Evolutionary conservation across 345 rosid species (phyloP).

Genomic region (Eucalyptus globulus): DNA sequence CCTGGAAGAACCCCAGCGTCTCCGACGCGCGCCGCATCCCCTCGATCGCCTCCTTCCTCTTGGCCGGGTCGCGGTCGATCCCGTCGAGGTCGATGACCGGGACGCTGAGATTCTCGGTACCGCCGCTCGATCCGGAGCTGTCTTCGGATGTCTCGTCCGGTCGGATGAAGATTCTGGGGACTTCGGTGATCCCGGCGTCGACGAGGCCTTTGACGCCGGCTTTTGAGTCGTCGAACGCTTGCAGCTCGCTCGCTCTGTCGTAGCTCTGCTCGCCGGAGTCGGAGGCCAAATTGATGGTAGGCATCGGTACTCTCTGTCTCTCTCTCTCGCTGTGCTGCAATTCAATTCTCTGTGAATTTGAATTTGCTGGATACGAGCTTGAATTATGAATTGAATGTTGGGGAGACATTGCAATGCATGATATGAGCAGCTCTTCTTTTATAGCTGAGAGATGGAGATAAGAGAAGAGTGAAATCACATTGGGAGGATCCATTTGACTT

Average conservation of each 20-base stretch:
- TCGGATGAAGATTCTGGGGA: background rate
- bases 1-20: slow-evolving; percentile 36
- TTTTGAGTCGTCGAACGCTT: background rate
- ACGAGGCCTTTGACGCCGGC: background rate
- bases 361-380: background rate
- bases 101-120: background rate
- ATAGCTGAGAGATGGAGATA: background rate
- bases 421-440: background rate
- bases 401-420: background rate
- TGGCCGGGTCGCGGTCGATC: background rate
- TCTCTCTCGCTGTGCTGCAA: background rate
- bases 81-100: slow-evolving; percentile 22
- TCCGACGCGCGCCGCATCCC: slow-evolving; percentile 10
- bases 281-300: background rate
- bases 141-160: background rate
- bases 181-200: background rate
- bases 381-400: background rate
- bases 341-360: background rate
- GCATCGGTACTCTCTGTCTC: background rate
- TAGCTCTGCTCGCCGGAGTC: background rate
- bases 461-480: background rate
- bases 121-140: background rate
- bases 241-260: background rate
- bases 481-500: background rate
- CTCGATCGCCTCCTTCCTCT: background rate